Evolutionary conservation across 2,329 filamentous ascomycete genomes (phyloP), one percentile per base, ranked within the genome.

Genomic region (Colletotrichum cereale): DNA sequence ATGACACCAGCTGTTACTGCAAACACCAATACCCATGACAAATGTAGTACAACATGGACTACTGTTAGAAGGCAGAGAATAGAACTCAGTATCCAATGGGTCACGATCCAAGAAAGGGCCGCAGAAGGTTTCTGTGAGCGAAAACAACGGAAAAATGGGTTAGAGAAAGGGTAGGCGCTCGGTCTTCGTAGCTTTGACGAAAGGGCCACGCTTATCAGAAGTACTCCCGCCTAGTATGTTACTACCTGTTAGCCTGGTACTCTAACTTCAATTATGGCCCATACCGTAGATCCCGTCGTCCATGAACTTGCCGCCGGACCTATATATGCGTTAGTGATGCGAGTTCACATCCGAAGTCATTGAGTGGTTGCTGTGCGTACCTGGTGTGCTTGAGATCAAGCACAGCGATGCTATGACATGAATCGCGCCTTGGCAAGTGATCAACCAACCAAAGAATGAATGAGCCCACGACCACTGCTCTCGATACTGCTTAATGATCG

Each of bases 381-480:
- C 50, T 31, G 50, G 50, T 31, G 26, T 53, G 31, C 26, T 53
- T 53, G 50, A 18, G 24, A 34, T 16, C 50, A 53, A 53, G 18
- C 50, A 53, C 5, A 53, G 50, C 26, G 50, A 53, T 53, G 50
- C 50, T 53, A 53, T 53, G 50, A 53, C 50, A 31, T 53, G 50
- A 29, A 53, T 31, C 14, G 29, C 26, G 26, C 26, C 26, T 31
- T 53, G 50, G 29, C 26, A 53, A 53, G 24, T 34, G 50, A 53
- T 29, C 50, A 53, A 31, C 50, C 50, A 53, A 18, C 50, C 50
- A 31, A 34, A 53, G 26, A 53, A 34, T 31, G 50, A 53, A 53
- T 53, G 50, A 53, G 50, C 50, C 50, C 50, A 53, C 26, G 31
- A 18, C 50, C 50, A 53, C 50, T 53, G 50, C 50, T 53, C 50